Evolutionary conservation across 2,329 filamentous ascomycete genomes (phyloP).

Genomic region (Trichoderma asperellum): DNA sequence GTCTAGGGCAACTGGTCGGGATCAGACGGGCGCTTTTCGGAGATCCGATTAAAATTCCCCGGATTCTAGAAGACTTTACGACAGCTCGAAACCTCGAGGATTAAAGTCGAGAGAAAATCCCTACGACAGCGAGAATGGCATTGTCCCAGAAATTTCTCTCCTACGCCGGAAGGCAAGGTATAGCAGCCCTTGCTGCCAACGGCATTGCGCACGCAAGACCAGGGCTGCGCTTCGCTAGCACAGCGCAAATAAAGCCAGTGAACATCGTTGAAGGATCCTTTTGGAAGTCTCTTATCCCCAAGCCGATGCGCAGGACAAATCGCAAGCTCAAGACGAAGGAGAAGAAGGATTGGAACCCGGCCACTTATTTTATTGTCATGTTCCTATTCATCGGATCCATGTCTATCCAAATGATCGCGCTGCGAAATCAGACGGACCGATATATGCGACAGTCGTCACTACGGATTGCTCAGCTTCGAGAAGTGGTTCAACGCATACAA

Average conservation of each 20-base stretch:
- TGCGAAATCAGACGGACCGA: slow-evolving; percentile 74
- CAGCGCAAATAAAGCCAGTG: slow-evolving; percentile 54
- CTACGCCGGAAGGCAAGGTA: neutral
- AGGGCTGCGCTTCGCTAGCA: slow-evolving; percentile 41
- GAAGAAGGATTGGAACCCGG: slow-evolving; percentile 75
- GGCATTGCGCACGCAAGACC: neutral
- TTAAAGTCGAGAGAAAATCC: neutral
- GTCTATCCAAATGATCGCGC: slow-evolving; percentile 85
- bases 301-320: slow-evolving; percentile 58
- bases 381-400: slow-evolving; percentile 91
- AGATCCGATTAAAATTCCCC: slow-evolving; percentile 16
- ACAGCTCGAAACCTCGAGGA: neutral
- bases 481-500: slow-evolving; percentile 73
- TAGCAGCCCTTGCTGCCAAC: slow-evolving; percentile 1
- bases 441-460: slow-evolving; percentile 78
- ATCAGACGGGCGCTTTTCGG: slow-evolving; percentile 14
- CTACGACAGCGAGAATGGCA: slow-evolving; percentile 27
- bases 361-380: slow-evolving; percentile 80
- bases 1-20: slow-evolving; percentile 43
- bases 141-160: slow-evolving; percentile 14
- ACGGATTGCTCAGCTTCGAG: slow-evolving; percentile 74
- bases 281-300: slow-evolving; percentile 73
- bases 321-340: slow-evolving; percentile 41
- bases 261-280: slow-evolving; percentile 62
- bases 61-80: slow-evolving; percentile 8